Evolutionary conservation across 192 early-diverging fungal species (phyloP), one percentile per base, ranked within the genome.

Genomic region (Linnemannia exigua): DNA sequence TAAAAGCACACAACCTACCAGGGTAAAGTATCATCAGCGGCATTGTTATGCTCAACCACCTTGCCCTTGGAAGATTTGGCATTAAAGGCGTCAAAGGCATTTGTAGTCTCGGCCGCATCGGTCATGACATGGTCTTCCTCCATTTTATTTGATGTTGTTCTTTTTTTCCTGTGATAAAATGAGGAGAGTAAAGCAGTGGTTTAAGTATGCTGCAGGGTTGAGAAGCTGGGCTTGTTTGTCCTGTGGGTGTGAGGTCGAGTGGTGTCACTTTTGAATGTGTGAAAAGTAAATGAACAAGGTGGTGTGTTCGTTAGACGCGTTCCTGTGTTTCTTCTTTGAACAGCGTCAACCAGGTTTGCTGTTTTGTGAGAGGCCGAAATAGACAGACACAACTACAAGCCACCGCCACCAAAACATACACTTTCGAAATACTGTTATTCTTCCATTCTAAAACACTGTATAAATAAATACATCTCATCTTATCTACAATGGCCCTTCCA

Each of bases 51-150:
- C 20, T 79, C 84, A 2, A 72, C 74, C 1, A 38, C 47, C 47
- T 86, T 86, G 12, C 84, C 84, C 31, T 79, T 86, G 8, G 69
- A 75, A 69, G 63, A 54, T 38, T 33, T 82, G 25, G 76, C 37
- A 37, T 52, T 35, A 47, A 79, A 77, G 5, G 74, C 37, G 46
- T 75, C 74, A 61, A 86, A 79, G 61, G 84, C 75, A 33, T 76
- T 70, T 44, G 25, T 44, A 3, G 41, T 44, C 41, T 44, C 41
- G 25, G 63, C 14, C 48, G 77, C 84, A 76, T 86, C 84, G 33
- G 74, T 35, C 84, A 86, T 86, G 51, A 77, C 69, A 41, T 80
- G 77, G 75, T 86, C 84, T 74, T 86, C 84, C 19, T 86, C 84
- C 84, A 86, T 86, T 31, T 22, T 75, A 44, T 35, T 33, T 52